Evolutionary conservation across 2,329 filamentous ascomycete species (phyloP).

Genomic region (Alternaria longipes): DNA sequence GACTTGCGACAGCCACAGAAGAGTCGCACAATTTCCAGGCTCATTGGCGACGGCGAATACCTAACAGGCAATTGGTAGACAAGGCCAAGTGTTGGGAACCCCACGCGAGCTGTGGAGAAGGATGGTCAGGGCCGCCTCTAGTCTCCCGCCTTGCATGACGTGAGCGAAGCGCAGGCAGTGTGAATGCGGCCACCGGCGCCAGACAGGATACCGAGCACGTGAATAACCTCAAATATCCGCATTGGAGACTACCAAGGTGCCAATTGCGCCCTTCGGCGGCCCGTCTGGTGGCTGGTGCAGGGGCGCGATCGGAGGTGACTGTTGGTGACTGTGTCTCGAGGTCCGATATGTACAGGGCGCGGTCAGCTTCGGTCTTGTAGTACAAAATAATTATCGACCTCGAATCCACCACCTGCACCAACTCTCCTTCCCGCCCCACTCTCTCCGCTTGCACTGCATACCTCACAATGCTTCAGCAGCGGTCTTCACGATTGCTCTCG

Average conservation of each 20-base stretch:
- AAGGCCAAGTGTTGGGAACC: conserved; percentile 17
- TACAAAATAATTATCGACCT: conserved; percentile 31
- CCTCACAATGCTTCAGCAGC: conserved; percentile 50
- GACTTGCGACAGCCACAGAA: neutral
- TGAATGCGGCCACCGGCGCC: conserved; percentile 13
- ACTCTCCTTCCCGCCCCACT: conserved; percentile 13
- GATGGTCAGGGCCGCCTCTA: conserved; percentile 17
- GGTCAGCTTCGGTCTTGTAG: conserved; percentile 40
- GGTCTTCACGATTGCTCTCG: conserved; percentile 47
- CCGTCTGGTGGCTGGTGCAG: neutral
- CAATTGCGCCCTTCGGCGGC: conserved; percentile 32
- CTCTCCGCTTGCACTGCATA: conserved; percentile 18
- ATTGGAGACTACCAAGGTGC: conserved; percentile 10
- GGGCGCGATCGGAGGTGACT: conserved; percentile 30
- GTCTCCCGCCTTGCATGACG: conserved; percentile 29
- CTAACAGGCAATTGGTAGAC: conserved; percentile 12
- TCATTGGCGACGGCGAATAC: neutral
- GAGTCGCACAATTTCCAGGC: conserved; percentile 6
- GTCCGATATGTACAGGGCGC: conserved; percentile 22
- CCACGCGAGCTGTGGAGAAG: conserved; percentile 30
- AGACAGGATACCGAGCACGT: conserved; percentile 16
- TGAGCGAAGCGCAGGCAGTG: conserved; percentile 11
- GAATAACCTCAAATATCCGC: conserved; percentile 43
- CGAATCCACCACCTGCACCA: conserved; percentile 18
- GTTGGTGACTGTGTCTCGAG: conserved; percentile 19